A percentile compares a stretch with the other conserved stretches of the same genome.
phyloP scores from a whole-genome alignment of 306 rosid genomes.

The Acacia melanoxylon region DNA sequence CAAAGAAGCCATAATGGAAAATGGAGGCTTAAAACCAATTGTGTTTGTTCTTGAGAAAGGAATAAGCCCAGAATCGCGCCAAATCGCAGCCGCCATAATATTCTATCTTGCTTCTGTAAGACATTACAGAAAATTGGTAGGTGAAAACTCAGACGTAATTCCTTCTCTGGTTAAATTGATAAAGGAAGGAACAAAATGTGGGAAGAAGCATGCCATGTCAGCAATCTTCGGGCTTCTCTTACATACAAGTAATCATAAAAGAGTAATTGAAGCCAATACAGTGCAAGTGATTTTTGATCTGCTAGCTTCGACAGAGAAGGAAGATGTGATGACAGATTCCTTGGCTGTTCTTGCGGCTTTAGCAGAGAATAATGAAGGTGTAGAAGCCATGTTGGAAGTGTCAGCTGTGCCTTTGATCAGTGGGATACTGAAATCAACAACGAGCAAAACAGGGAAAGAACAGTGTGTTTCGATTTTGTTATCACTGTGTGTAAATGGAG shows the following conservation, averaged over 20 bases:
- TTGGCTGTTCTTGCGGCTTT: slow-evolving; percentile 55
- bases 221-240: slow-evolving; percentile 65
- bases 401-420: slow-evolving; percentile 31
- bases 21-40: slow-evolving; percentile 48
- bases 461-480: slow-evolving; percentile 58
- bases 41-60: slow-evolving; percentile 53
- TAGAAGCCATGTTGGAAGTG: slow-evolving; percentile 34
- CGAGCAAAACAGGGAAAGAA: slow-evolving; percentile 41
- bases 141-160: slow-evolving; percentile 51
- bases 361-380: slow-evolving; percentile 54
- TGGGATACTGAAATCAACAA: slow-evolving; percentile 30
- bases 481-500: slow-evolving; percentile 59
- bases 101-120: slow-evolving; percentile 60
- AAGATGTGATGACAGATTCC: slow-evolving; percentile 44
- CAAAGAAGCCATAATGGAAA: slow-evolving; percentile 45
- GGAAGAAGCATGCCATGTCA: slow-evolving; percentile 58
- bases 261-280: slow-evolving; percentile 50
- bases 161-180: slow-evolving; percentile 50
- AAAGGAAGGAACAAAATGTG: slow-evolving; percentile 48
- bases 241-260: slow-evolving; percentile 38
- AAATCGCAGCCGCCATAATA: slow-evolving; percentile 56
- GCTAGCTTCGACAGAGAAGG: slow-evolving; percentile 40
- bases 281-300: slow-evolving; percentile 44
- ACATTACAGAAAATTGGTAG: slow-evolving; percentile 55
- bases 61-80: slow-evolving; percentile 48